These are phyloP conservation scores for Aspergillus sp. DNA, from an alignment of 2,329 filamentous ascomycete species.

Conservation along the genomic window DNA sequence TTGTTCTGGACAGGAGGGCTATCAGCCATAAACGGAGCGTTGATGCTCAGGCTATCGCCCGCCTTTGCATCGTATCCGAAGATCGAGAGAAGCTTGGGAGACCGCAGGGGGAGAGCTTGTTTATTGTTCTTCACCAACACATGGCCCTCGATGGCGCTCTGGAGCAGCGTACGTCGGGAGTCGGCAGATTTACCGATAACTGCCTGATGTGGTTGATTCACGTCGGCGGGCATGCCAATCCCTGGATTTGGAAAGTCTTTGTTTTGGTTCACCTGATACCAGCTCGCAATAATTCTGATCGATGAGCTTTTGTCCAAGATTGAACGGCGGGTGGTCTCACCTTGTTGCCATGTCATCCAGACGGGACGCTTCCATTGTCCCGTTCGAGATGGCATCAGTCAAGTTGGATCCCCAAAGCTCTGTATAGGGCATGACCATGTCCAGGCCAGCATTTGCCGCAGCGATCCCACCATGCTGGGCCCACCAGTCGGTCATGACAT, in stretches of 20 bases:
- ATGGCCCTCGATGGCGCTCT: slow-evolving; percentile 57
- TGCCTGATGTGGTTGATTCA: slow-evolving; percentile 14
- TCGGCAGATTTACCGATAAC: slow-evolving; percentile 49
- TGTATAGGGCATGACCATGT: slow-evolving; percentile 24
- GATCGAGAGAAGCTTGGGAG: slow-evolving; percentile 21
- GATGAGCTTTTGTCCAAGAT: slow-evolving; percentile 1
- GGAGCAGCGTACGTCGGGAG: slow-evolving; percentile 36
- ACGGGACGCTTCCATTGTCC: slow-evolving; percentile 53
- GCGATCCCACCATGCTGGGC: slow-evolving; percentile 61
- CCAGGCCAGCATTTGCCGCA: slow-evolving; percentile 23
- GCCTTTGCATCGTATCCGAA: slow-evolving; percentile 26
- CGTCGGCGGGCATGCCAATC: slow-evolving; percentile 21
- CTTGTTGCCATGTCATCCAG: slow-evolving; percentile 61
- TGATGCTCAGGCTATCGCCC: slow-evolving; percentile 3
- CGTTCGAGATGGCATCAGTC: slow-evolving; percentile 59
- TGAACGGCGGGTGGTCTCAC: slow-evolving; percentile 2
- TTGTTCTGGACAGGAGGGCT: slow-evolving; percentile 37
- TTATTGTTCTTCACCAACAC: slow-evolving; percentile 55
- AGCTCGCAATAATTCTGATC: slow-evolving; percentile 43
- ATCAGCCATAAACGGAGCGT: not conserved
- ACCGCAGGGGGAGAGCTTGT: slow-evolving; percentile 48
- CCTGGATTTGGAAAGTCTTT: slow-evolving; percentile 18
- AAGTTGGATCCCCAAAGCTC: slow-evolving; percentile 38
- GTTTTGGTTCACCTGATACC: slow-evolving; percentile 38
- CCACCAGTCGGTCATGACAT: slow-evolving; percentile 76